Evolutionary conservation across 2,329 filamentous ascomycete genomes (phyloP).

Genomic region (Ceratocystis harringtonii): DNA sequence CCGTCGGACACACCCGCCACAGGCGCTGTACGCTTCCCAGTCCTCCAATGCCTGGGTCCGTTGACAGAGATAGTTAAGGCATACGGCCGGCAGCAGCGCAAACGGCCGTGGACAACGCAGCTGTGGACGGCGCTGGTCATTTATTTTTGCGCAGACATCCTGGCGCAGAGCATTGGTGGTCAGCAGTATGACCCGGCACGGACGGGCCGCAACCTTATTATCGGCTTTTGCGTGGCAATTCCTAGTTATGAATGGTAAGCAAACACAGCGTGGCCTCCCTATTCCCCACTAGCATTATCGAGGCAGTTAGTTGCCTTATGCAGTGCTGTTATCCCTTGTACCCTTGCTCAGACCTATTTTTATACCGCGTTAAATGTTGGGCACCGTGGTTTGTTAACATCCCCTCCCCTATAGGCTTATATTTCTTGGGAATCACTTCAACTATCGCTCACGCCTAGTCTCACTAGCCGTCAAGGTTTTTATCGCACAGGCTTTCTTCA

Average conservation of each 20-base stretch:
- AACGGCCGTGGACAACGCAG: conserved; percentile 66
- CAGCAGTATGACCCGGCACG: conserved; percentile 52
- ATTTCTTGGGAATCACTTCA: conserved; percentile 68
- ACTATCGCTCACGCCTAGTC: conserved; percentile 57
- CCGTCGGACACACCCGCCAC: background rate
- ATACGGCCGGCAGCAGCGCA: conserved; percentile 57
- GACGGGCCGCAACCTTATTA: conserved; percentile 55
- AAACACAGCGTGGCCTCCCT: background rate
- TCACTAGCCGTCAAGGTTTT: conserved; percentile 63
- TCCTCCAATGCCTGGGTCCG: conserved; percentile 45
- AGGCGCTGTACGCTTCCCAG: conserved; percentile 19
- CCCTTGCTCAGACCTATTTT: background rate
- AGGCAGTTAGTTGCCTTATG: no score
- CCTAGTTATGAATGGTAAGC: conserved; percentile 68
- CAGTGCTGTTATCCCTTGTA: background rate
- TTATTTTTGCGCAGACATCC: conserved; percentile 63
- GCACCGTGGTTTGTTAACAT: background rate
- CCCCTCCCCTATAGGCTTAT: conserved; percentile 44
- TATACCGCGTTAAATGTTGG: background rate
- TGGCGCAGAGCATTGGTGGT: conserved; percentile 54
- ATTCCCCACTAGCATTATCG: background rate
- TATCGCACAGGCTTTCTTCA: conserved; percentile 68
- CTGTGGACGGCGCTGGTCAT: conserved; percentile 60
- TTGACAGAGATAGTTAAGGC: conserved; percentile 37
- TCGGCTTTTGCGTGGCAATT: conserved; percentile 50